Percentiles rank a stretch among this genome's conserved stretches.
Evolutionary conservation across 192 early-diverging fungal species (phyloP).

Genomic region (Coemansia erecta): DNA sequence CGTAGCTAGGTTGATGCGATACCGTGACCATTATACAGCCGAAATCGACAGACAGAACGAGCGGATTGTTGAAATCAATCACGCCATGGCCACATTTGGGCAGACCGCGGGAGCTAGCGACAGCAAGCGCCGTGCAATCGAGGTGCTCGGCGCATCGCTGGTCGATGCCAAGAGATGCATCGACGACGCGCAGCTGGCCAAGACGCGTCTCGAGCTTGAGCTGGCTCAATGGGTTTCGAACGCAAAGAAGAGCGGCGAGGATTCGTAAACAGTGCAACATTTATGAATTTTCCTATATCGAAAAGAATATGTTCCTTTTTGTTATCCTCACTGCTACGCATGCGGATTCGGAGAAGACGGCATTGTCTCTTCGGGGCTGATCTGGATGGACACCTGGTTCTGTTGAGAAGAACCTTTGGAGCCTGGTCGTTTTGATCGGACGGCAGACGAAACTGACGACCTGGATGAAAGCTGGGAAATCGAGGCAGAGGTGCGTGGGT

Average conservation of each 20-base stretch:
- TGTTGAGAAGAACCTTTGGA: background rate
- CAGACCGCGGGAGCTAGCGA: background rate
- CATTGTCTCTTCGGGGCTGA: background rate
- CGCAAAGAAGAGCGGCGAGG: too few relatives aligned
- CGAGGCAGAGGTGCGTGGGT: background rate
- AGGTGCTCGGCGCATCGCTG: slow-evolving; percentile 16
- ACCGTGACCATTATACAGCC: slow-evolving; percentile 27
- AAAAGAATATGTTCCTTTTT: too few relatives aligned
- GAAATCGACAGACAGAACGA: slow-evolving; percentile 34
- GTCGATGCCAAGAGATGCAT: slow-evolving; percentile 29
- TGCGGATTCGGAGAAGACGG: too few relatives aligned
- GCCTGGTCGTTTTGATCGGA: too few relatives aligned
- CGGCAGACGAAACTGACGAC: background rate
- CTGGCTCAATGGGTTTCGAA: slow-evolving; percentile 18
- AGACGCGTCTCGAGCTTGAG: slow-evolving; percentile 32
- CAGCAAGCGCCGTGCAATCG: slow-evolving; percentile 14
- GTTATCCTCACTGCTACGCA: too few relatives aligned
- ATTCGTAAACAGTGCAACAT: too few relatives aligned
- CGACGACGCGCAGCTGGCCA: slow-evolving; percentile 32
- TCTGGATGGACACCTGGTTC: background rate
- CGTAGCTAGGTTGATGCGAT: slow-evolving; percentile 24
- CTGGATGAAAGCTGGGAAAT: background rate
- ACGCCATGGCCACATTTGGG: slow-evolving; percentile 15
- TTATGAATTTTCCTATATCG: too few relatives aligned
- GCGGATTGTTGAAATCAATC: slow-evolving; percentile 32